phyloP scores from a whole-genome alignment of 2,329 filamentous ascomycete genomes.

The Pestalotiopsis sp. region DNA sequence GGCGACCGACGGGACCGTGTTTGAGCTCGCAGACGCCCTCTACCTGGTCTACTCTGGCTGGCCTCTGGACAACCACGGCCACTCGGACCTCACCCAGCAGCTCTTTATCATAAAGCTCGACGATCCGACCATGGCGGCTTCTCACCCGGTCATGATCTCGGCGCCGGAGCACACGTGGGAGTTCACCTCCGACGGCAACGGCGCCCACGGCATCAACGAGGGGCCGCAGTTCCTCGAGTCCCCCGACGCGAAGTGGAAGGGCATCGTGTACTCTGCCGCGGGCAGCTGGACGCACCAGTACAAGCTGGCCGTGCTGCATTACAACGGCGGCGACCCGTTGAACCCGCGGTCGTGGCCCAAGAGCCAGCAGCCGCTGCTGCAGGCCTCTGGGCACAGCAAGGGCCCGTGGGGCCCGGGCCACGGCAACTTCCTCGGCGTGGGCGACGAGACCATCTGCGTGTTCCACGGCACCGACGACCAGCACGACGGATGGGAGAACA shows the following conservation, averaged over 20 bases:
- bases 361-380: constrained; percentile 26
- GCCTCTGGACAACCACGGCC: constrained; percentile 24
- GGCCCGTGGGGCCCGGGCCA: constrained; percentile 32
- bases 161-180: constrained; percentile 30
- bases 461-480: constrained; percentile 33
- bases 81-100: constrained; percentile 30
- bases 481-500: constrained; percentile 31
- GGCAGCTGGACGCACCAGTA: constrained; percentile 36
- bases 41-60: constrained; percentile 36
- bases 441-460: constrained; percentile 27
- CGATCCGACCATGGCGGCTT: constrained; percentile 24
- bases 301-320: constrained; percentile 33
- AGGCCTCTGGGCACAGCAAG: constrained; percentile 17
- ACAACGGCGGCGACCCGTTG: constrained; percentile 30
- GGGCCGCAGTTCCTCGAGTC: constrained; percentile 33
- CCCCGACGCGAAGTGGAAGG: constrained; percentile 31
- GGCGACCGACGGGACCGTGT: constrained; percentile 36
- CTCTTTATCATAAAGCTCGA: constrained; percentile 30
- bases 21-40: constrained; percentile 26
- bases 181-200: constrained; percentile 28
- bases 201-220: constrained; percentile 35
- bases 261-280: constrained; percentile 32
- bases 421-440: constrained; percentile 27
- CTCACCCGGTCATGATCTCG: constrained; percentile 24
- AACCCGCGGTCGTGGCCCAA: constrained; percentile 30